These are phyloP conservation scores for Candida nitratophila DNA, from an alignment of 805 yeast genomes.

Conservation along the genomic window DNA sequence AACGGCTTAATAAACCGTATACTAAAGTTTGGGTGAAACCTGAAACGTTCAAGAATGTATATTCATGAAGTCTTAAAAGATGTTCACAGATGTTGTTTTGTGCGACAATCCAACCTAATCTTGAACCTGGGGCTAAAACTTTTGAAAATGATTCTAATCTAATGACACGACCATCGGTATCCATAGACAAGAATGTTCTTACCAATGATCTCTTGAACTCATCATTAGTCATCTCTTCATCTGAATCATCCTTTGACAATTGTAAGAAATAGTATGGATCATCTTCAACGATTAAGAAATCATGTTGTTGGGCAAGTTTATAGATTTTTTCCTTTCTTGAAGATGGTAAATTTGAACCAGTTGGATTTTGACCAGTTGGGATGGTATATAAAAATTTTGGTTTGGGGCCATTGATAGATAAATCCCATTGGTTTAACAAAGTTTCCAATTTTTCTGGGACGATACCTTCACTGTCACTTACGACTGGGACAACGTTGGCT, in stretches of 20 bases:
- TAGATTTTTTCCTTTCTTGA: slow-evolving; percentile 69
- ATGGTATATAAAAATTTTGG: slow-evolving; percentile 80
- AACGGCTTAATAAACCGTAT: slow-evolving; percentile 55
- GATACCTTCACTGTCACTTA: slow-evolving; percentile 51
- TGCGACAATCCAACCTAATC: slow-evolving; percentile 78
- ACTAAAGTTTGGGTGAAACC: slow-evolving; percentile 64
- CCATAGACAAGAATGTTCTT: slow-evolving; percentile 61
- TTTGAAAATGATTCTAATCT: slow-evolving; percentile 79
- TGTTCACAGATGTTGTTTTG: slow-evolving; percentile 52
- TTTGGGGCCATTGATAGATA: slow-evolving; percentile 29
- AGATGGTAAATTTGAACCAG: slow-evolving; percentile 66
- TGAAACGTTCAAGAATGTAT: slow-evolving; percentile 59
- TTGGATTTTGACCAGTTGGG: slow-evolving; percentile 92
- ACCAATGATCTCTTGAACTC: slow-evolving; percentile 55
- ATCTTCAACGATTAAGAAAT: slow-evolving; percentile 75
- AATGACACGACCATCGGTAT: slow-evolving; percentile 72
- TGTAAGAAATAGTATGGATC: slow-evolving; percentile 92
- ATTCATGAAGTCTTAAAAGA: slow-evolving; percentile 58
- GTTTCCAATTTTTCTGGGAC: slow-evolving; percentile 42
- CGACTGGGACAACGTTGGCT: slow-evolving; percentile 49
- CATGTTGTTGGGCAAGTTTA: slow-evolving; percentile 66
- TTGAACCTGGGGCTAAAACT: slow-evolving; percentile 78
- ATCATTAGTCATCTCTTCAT: slow-evolving; percentile 32
- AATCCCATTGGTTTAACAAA: slow-evolving; percentile 46
- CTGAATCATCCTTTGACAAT: slow-evolving; percentile 63